Evolutionary conservation across 139 green algal genomes (phyloP), one percentile per base, ranked within the genome.

Genomic region (Chlamydomonas sp.): DNA sequence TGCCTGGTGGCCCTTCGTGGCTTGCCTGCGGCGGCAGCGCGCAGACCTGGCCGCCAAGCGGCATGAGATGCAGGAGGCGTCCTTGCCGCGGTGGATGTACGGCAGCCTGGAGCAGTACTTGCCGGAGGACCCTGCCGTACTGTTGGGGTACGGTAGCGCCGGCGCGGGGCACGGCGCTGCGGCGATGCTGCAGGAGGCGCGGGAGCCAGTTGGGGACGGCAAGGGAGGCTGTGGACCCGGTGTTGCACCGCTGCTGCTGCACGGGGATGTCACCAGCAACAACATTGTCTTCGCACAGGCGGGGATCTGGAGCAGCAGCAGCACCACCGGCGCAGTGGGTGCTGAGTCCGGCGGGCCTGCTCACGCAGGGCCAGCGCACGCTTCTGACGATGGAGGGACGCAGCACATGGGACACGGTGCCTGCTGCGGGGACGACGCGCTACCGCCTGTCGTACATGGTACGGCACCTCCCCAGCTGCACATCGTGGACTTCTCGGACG

Each of bases 401-500:
- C 31, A 49, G 31, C 31, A 49, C 31, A 49, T 49, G 31, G 31
- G 31, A 0, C 31, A 49, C 31, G 31, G 31, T 49, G 31, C 31
- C 31, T 49, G 31, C 31, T 49, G 31, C 31, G 31, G 31, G 31
- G 31, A 49, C 31, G 31, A 49, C 31, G 31, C 31, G 31, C 31
- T 49, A 49, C 31, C 31, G 31, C 31, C 31, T 49, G 31, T 49
- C 31, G 31, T 49, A 49, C 31, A 49, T 49, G 31, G 31, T 49
- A 49, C 31, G 31, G 31, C 31, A 49, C 31, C 31, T 49, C 31
- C 10, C 1, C 5, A 31, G 61, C 73, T 88, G 20, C 61, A 61
- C 18, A 85, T 93, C n/a, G 81, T 93, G 3, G 91, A 94, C 64
- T 93, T 93, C 85, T 80, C 71, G 1, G 91, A 94, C 58, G 68